phyloP scores from a whole-genome alignment of 2,329 filamentous ascomycete genomes.

The Ceratocystiopsis minuta region DNA sequence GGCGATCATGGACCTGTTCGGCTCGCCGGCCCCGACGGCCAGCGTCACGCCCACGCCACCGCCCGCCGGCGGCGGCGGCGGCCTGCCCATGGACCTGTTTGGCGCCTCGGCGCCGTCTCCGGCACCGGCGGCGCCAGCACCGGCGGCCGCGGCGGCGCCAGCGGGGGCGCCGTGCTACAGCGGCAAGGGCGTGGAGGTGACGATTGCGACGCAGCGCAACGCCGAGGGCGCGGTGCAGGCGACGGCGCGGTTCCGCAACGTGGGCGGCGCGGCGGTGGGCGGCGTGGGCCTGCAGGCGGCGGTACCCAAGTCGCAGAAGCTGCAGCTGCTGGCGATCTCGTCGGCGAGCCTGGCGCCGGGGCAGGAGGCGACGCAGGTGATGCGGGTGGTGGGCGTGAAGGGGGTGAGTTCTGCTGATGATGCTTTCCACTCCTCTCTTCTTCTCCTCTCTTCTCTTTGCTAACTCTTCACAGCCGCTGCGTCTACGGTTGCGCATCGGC shows the following conservation, averaged over 20 bases:
- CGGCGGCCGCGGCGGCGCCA: slow-evolving; percentile 18
- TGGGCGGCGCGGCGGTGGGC: slow-evolving; percentile 46
- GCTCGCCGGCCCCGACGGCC: slow-evolving; percentile 16
- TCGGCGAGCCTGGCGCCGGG: slow-evolving; percentile 58
- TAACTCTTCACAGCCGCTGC: slow-evolving; percentile 45
- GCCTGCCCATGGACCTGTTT: slow-evolving; percentile 28
- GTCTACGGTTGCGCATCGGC: slow-evolving; percentile 69
- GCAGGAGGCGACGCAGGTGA: slow-evolving; percentile 72
- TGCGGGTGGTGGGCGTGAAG: slow-evolving; percentile 71
- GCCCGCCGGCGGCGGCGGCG: slow-evolving; percentile 22
- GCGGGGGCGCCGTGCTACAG: slow-evolving; percentile 58
- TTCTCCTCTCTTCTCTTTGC: slow-evolving; percentile 1
- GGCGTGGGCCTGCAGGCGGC: slow-evolving; percentile 79
- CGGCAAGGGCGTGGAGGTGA: slow-evolving; percentile 68
- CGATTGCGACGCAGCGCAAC: slow-evolving; percentile 69
- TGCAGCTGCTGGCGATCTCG: slow-evolving; percentile 82
- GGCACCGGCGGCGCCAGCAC: slow-evolving; percentile 12
- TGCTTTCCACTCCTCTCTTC: not conserved
- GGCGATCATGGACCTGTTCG: slow-evolving; percentile 85
- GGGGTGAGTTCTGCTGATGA: slow-evolving; percentile 75
- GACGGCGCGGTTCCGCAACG: slow-evolving; percentile 68
- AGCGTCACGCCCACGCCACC: slow-evolving; percentile 18
- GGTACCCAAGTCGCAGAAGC: slow-evolving; percentile 87
- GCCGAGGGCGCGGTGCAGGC: slow-evolving; percentile 66
- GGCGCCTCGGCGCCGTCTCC: slow-evolving; percentile 29